Evolutionary conservation across 2,329 filamentous ascomycete genomes (phyloP).

Genomic region (Pezicula neosporulosa): DNA sequence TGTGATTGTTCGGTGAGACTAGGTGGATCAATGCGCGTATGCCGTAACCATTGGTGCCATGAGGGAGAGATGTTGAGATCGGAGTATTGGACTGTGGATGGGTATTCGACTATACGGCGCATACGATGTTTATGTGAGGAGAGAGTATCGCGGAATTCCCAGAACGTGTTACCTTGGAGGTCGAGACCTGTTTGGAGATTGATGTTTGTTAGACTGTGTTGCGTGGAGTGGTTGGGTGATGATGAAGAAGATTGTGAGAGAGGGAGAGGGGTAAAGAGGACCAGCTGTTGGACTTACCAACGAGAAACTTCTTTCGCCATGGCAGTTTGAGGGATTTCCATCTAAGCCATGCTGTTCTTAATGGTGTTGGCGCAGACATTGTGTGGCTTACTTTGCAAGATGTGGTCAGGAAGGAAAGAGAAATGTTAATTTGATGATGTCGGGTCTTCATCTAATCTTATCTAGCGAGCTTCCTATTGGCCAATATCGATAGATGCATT

Average conservation of each 20-base stretch:
- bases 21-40: constrained; percentile 53
- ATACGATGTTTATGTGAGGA: constrained; percentile 39
- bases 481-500: background rate
- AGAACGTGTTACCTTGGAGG: constrained; percentile 65
- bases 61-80: constrained; percentile 54
- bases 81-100: constrained; percentile 48
- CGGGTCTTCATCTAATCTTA: background rate
- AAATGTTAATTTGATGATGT: background rate
- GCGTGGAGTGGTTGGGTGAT: background rate
- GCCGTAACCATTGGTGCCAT: constrained; percentile 68
- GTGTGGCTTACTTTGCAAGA: no score
- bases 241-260: background rate
- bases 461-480: background rate
- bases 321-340: constrained; percentile 62
- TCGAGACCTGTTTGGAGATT: constrained; percentile 48
- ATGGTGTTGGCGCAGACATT: constrained; percentile 3
- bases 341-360: constrained; percentile 44
- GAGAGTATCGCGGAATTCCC: constrained; percentile 56
- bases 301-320: constrained; percentile 60
- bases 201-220: background rate
- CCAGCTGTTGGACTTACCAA: constrained; percentile 41
- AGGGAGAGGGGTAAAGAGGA: background rate
- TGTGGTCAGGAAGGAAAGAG: background rate
- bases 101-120: constrained; percentile 61
- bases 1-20: constrained; percentile 51